Conservation (phyloP, 2,329 filamentous ascomycete genomes). For the Cordyceps javanica region DNA sequence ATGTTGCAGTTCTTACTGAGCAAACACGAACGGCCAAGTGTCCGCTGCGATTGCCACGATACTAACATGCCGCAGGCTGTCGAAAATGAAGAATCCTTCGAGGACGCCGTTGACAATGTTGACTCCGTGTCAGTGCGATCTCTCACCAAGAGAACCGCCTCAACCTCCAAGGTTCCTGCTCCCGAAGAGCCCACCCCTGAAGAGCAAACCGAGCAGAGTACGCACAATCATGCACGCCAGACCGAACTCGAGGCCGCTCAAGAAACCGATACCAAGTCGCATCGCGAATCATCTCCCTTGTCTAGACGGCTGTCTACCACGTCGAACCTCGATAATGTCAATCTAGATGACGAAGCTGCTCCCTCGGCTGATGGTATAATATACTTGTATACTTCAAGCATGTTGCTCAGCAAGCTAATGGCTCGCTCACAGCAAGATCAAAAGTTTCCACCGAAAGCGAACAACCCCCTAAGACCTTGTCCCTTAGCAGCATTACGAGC, state of each 20-base stretch:
- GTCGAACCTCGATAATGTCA: conserved; percentile 54
- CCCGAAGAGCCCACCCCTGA: conserved; percentile 13
- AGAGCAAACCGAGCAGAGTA: background rate
- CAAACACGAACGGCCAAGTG: background rate
- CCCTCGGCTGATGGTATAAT: conserved; percentile 28
- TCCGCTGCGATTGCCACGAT: conserved; percentile 12
- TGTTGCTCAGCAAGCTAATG: background rate
- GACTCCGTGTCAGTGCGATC: conserved; percentile 57
- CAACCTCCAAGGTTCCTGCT: conserved; percentile 14
- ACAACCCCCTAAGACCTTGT: conserved; percentile 49
- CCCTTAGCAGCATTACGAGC: conserved; percentile 64
- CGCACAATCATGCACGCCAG: background rate
- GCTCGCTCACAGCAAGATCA: background rate
- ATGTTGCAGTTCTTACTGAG: background rate
- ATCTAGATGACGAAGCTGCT: conserved; percentile 54
- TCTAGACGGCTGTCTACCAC: conserved; percentile 41
- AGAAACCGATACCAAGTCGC: conserved; percentile 16
- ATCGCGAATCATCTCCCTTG: conserved; percentile 31
- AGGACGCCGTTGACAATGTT: conserved; percentile 65
- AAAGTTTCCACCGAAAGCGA: conserved; percentile 27
- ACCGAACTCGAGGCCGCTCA: background rate
- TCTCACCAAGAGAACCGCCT: conserved; percentile 44
- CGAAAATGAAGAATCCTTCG: conserved; percentile 49
- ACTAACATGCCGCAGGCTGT: conserved; percentile 19
- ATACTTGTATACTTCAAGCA: background rate